Percentiles rank a stretch among this genome's conserved stretches.
Conservation (phyloP, 805 yeast species). For the Metschnikowia picachoensis region DNA sequence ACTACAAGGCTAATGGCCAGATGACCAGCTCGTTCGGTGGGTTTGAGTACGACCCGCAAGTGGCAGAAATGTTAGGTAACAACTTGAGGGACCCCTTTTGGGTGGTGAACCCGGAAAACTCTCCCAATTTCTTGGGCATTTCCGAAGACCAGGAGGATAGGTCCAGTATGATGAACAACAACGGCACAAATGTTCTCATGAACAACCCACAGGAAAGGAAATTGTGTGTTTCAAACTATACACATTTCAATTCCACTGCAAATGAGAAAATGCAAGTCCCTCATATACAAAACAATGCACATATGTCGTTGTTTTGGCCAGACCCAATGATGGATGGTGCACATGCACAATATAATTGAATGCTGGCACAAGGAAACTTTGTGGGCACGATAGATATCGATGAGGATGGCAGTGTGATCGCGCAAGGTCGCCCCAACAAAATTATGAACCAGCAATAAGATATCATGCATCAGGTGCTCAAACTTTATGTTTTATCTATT, state of each 20-base stretch:
- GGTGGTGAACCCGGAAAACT: conserved; percentile 35
- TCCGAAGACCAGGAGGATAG: conserved; percentile 3
- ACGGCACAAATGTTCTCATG: conserved; percentile 3
- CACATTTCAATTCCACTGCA: not conserved
- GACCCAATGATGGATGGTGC: conserved; percentile 1
- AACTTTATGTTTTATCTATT: too few relatives aligned
- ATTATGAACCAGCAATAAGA: too few relatives aligned
- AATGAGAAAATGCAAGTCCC: not conserved
- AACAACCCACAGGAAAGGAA: not conserved
- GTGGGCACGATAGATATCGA: conserved; percentile 1
- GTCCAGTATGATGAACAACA: not conserved
- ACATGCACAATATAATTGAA: not conserved
- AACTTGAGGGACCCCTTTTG: conserved; percentile 48
- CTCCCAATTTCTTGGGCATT: conserved; percentile 10
- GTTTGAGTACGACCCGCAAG: conserved; percentile 15
- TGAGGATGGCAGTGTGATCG: not conserved
- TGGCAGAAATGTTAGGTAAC: conserved; percentile 40
- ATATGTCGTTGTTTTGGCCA: not conserved
- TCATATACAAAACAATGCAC: not conserved
- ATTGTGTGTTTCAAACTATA: not conserved
- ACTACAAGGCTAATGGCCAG: conserved; percentile 1
- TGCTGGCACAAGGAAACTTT: conserved; percentile 1
- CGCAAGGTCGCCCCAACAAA: not conserved
- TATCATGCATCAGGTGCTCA: too few relatives aligned
- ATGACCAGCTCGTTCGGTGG: conserved; percentile 5